phyloP scores from a whole-genome alignment of 805 yeast species.

The Monosporozyma servazzii region DNA sequence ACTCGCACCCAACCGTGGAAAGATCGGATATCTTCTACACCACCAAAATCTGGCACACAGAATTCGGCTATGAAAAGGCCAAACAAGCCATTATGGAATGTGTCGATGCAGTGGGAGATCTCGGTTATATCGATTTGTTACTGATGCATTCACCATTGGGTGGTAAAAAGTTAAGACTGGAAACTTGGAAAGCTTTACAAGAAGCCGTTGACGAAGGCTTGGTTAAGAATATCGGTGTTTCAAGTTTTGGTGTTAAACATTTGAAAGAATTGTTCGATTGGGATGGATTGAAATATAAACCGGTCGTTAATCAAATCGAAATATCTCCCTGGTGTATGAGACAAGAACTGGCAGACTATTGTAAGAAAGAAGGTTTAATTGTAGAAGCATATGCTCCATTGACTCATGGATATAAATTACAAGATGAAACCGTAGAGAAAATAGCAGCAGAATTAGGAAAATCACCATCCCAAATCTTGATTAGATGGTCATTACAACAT shows the following conservation, averaged over 20 bases:
- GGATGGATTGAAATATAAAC: conserved; percentile 44
- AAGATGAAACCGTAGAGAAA: conserved; percentile 42
- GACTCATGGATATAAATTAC: conserved; percentile 49
- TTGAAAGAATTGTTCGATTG: conserved; percentile 51
- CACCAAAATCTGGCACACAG: conserved; percentile 65
- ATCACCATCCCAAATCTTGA: conserved; percentile 51
- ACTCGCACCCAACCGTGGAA: conserved; percentile 36
- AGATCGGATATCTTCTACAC: conserved; percentile 51
- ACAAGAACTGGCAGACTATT: conserved; percentile 51
- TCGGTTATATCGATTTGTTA: conserved; percentile 64
- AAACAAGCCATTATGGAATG: conserved; percentile 49
- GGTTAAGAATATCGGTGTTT: conserved; percentile 65
- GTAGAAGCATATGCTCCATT: conserved; percentile 79
- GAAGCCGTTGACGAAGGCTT: conserved; percentile 53
- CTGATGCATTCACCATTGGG: conserved; percentile 58
- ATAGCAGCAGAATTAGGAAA: conserved; percentile 43
- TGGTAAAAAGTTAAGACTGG: conserved; percentile 41
- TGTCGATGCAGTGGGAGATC: conserved; percentile 39
- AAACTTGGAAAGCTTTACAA: conserved; percentile 65
- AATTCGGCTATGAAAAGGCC: conserved; percentile 51
- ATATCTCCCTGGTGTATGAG: conserved; percentile 78
- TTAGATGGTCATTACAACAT: conserved; percentile 66
- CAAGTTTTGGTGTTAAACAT: conserved; percentile 57
- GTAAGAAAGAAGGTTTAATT: conserved; percentile 44
- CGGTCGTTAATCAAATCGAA: conserved; percentile 77